phyloP scores from a whole-genome alignment of 768 basidiomycete species.

The Lactarius quietus region DNA sequence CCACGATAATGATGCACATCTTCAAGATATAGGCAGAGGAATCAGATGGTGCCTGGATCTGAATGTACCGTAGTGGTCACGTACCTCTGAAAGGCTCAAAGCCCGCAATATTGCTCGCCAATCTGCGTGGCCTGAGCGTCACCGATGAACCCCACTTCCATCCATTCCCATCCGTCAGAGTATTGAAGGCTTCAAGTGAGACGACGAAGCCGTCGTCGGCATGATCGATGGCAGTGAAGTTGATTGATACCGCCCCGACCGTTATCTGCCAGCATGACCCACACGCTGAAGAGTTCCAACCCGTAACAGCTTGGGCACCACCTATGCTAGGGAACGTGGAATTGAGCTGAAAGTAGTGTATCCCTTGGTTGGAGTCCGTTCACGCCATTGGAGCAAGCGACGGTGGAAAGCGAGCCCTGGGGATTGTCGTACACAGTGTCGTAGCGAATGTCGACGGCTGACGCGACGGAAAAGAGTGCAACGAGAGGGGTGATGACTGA shows the following conservation, averaged over 20 bases:
- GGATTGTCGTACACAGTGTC: not conserved
- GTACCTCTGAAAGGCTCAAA: constrained; percentile 30
- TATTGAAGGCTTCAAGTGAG: constrained; percentile 35
- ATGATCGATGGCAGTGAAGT: constrained; percentile 34
- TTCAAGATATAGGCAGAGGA: too few species aligned
- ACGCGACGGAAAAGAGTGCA: constrained; percentile 3
- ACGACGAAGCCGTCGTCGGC: constrained; percentile 36
- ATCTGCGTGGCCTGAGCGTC: constrained; percentile 44
- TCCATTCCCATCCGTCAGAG: constrained; percentile 41
- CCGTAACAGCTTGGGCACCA: constrained; percentile 33
- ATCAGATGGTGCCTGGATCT: too few species aligned
- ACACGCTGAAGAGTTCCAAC: constrained; percentile 32
- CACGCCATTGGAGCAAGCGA: constrained; percentile 31
- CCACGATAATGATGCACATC: too few species aligned
- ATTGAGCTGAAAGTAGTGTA: constrained; percentile 35
- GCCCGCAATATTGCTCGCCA: constrained; percentile 46
- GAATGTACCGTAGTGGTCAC: too few species aligned
- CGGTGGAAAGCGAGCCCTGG: too few species aligned
- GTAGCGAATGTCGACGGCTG: constrained; percentile 29
- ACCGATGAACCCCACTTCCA: constrained; percentile 43
- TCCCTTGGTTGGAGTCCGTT: constrained; percentile 34
- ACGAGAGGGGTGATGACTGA: constrained; percentile 27
- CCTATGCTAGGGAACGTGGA: constrained; percentile 35
- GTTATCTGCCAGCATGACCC: constrained; percentile 37
- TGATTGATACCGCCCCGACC: constrained; percentile 31